These are phyloP conservation scores for Thymus quinquecostatus DNA, from an alignment of 257 asterid species.

Conservation along the genomic window DNA sequence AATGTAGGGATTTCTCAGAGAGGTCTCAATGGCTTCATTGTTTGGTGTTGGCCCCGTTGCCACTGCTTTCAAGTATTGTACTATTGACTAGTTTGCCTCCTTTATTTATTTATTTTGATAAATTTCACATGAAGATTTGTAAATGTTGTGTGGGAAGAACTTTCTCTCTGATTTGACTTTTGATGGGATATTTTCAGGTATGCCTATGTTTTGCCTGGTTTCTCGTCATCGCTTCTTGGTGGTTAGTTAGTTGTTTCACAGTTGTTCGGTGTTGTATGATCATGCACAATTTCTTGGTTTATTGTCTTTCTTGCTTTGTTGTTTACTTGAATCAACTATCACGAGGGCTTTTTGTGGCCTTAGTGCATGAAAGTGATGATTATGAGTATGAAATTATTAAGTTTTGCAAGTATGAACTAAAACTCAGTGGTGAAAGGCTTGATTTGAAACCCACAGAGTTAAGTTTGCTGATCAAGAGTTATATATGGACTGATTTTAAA, in stretches of 20 bases:
- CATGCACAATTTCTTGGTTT: constrained; percentile 9
- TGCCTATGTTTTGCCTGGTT: constrained; percentile 54
- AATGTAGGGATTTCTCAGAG: constrained; percentile 48
- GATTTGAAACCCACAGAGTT: background rate
- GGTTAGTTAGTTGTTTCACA: constrained; percentile 39
- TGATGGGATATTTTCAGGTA: constrained; percentile 38
- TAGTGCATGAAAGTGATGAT: background rate
- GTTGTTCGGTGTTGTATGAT: background rate
- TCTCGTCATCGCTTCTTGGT: constrained; percentile 52
- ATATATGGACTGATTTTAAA: background rate
- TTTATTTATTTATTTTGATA: background rate
- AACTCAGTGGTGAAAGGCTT: background rate
- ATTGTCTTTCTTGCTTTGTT: background rate
- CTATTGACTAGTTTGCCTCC: constrained; percentile 1
- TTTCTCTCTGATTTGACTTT: constrained; percentile 5
- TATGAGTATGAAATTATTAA: background rate
- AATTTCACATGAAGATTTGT: background rate
- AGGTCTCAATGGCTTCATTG: constrained; percentile 46
- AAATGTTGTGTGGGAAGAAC: background rate
- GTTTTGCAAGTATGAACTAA: background rate
- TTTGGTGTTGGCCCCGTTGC: constrained; percentile 45
- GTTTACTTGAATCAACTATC: background rate
- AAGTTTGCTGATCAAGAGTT: too few relatives aligned
- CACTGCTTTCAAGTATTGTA: constrained; percentile 45
- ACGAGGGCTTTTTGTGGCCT: background rate